Conservation (phyloP, 305 asterid genomes). For the Ajuga reptans region DNA sequence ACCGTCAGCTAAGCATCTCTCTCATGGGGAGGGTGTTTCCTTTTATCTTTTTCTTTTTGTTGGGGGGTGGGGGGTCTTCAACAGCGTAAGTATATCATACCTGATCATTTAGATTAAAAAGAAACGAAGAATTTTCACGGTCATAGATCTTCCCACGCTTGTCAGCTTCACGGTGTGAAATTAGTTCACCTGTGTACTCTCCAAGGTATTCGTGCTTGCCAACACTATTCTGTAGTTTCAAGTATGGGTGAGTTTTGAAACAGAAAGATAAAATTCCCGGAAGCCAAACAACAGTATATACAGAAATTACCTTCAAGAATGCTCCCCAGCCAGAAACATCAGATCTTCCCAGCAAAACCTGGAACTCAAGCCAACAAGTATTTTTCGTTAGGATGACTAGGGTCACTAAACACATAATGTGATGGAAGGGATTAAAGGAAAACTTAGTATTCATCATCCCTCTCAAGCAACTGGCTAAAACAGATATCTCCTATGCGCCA, state of each 20-base stretch:
- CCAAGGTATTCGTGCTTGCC: constrained; percentile 90
- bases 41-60: no score
- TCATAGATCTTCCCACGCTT: constrained; percentile 98
- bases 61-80: neutral
- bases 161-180: constrained; percentile 97
- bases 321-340: constrained; percentile 98
- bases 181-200: constrained; percentile 92
- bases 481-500: neutral
- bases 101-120: constrained; percentile 87
- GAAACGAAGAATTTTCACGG: constrained; percentile 82
- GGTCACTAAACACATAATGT: neutral
- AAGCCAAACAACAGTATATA: constrained; percentile 1
- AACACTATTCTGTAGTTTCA: constrained; percentile 61
- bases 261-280: neutral
- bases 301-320: constrained; percentile 74
- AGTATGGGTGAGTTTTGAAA: constrained; percentile 22
- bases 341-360: constrained; percentile 91
- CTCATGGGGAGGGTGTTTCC: neutral
- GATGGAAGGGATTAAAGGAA: neutral
- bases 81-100: constrained; percentile 27
- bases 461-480: neutral
- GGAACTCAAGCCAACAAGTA: constrained; percentile 12
- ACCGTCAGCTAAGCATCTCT: neutral
- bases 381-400: constrained; percentile 14
- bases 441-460: neutral